Evolutionary conservation across 768 basidiomycete genomes (phyloP).

Genomic region (Pleurotus eryngii): DNA sequence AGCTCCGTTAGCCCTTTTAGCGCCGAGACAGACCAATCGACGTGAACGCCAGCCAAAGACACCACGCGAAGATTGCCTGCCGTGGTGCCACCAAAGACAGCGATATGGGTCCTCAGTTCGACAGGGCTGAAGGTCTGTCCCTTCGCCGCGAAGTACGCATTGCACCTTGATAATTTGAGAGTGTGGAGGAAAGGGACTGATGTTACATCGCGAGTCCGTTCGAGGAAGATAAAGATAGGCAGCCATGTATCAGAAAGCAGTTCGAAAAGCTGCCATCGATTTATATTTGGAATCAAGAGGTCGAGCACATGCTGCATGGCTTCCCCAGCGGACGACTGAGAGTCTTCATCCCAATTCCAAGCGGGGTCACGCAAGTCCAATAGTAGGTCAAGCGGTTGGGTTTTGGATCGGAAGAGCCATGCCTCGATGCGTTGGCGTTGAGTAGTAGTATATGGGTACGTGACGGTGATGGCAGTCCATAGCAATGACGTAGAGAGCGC

Average conservation of each 20-base stretch:
- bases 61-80: constrained; percentile 35
- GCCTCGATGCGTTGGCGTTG: constrained; percentile 34
- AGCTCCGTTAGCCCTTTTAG: constrained; percentile 42
- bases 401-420: constrained; percentile 43
- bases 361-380: constrained; percentile 57
- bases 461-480: constrained; percentile 51
- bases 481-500: constrained; percentile 40
- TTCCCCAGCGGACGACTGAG: constrained; percentile 37
- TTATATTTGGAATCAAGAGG: constrained; percentile 40
- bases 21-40: constrained; percentile 45
- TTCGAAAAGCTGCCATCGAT: constrained; percentile 45
- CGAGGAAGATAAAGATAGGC: constrained; percentile 52
- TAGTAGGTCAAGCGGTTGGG: constrained; percentile 44
- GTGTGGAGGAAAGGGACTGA: constrained; percentile 34
- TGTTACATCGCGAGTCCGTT: constrained; percentile 29
- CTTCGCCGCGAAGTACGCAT: constrained; percentile 48
- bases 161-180: constrained; percentile 51
- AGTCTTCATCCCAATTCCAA: constrained; percentile 54
- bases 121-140: constrained; percentile 44
- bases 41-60: constrained; percentile 52
- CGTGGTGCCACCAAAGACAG: constrained; percentile 40
- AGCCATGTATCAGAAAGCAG: constrained; percentile 61
- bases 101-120: constrained; percentile 33
- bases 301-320: constrained; percentile 45
- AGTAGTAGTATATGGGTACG: constrained; percentile 34